These are phyloP conservation scores for Bacidia gigantensis DNA, from an alignment of 495 filamentous ascomycete genomes.

Conservation along the genomic window DNA sequence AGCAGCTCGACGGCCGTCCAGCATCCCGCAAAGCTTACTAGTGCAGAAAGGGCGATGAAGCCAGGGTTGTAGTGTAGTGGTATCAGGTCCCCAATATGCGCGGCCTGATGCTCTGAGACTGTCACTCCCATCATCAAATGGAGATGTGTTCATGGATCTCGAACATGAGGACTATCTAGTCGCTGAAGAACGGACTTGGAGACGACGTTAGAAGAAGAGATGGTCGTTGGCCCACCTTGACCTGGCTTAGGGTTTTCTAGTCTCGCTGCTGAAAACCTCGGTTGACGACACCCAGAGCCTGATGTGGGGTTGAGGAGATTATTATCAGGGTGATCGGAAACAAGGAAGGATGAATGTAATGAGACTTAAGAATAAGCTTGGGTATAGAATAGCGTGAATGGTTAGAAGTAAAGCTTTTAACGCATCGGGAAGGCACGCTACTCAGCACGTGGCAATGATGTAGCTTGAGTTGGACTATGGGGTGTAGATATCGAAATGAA, in stretches of 20 bases:
- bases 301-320: neutral
- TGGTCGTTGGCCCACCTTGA: neutral
- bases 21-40: conserved; percentile 65
- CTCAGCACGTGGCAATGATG: too few species aligned
- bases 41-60: conserved; percentile 59
- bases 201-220: neutral
- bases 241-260: neutral
- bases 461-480: too few species aligned
- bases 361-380: too few species aligned
- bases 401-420: too few species aligned
- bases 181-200: too few species aligned
- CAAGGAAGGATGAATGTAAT: neutral
- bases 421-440: too few species aligned
- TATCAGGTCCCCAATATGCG: conserved; percentile 26
- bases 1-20: conserved; percentile 70
- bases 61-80: conserved; percentile 43
- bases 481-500: too few species aligned
- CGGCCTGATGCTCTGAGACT: neutral
- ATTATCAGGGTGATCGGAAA: neutral
- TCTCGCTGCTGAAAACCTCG: too few species aligned
- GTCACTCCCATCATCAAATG: too few species aligned
- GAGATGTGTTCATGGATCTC: neutral
- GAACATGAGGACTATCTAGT: too few species aligned
- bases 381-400: too few species aligned
- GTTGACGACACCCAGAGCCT: too few species aligned